A percentile compares a stretch with the other conserved stretches of the same genome.
Conservation (phyloP, 176 grass and related monocot genomes). For the Avena atlantica region DNA sequence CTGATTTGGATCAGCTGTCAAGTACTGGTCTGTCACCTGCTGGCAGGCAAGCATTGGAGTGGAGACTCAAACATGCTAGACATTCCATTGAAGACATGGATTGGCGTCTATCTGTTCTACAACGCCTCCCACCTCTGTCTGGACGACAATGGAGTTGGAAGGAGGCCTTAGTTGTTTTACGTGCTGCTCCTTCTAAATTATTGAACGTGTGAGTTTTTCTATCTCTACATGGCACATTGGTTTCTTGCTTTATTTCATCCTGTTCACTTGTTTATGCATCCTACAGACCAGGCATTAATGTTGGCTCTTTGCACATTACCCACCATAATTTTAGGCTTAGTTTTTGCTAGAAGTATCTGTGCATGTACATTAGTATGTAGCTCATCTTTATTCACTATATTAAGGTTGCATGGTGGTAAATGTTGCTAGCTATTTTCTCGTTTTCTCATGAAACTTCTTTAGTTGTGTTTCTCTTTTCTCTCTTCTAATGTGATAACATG, state of each 20-base stretch:
- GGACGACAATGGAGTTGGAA: conserved; percentile 87
- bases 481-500: conserved; percentile 6
- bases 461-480: neutral
- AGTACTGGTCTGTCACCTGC: conserved; percentile 58
- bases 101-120: conserved; percentile 89
- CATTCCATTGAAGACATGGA: conserved; percentile 80
- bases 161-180: conserved; percentile 93
- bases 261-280: conserved; percentile 26
- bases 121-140: conserved; percentile 77
- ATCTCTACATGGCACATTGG: conserved; percentile 21
- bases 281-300: conserved; percentile 8
- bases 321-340: conserved; percentile 14
- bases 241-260: conserved; percentile 36
- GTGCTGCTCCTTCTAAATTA: conserved; percentile 91
- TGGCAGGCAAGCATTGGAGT: conserved; percentile 77
- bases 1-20: conserved; percentile 58
- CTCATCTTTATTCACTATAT: conserved; percentile 6
- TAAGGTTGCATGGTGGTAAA: conserved; percentile 24
- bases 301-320: neutral
- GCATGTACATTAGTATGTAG: neutral
- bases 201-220: conserved; percentile 84
- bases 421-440: conserved; percentile 27
- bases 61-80: conserved; percentile 79
- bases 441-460: conserved; percentile 31
- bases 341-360: conserved; percentile 23